Conservation (phyloP, 371 early-diverging fungal genomes). For the Mucor irregularis region DNA sequence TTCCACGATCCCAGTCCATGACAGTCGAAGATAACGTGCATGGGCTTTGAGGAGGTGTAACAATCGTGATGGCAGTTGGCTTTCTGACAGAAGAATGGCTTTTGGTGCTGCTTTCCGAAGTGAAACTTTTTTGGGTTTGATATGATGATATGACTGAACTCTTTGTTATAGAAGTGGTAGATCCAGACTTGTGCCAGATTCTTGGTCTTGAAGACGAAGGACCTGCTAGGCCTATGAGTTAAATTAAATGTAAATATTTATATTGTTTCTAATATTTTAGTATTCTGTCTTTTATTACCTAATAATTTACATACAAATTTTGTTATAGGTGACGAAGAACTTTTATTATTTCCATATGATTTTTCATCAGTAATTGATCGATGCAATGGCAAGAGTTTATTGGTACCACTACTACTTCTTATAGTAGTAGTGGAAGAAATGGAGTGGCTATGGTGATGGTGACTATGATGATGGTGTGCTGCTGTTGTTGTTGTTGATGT, state of each 20-base stretch:
- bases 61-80: conserved; percentile 15
- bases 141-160: conserved; percentile 30
- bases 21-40: conserved; percentile 6
- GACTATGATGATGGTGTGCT: conserved; percentile 6
- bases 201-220: conserved; percentile 14
- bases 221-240: conserved; percentile 1
- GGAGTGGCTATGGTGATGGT: neutral
- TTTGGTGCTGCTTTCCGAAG: neutral
- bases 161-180: conserved; percentile 32
- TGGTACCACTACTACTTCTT: neutral
- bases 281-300: conserved; percentile 10
- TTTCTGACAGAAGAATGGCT: conserved; percentile 1
- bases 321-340: conserved; percentile 20
- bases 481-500: neutral
- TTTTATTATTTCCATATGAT: conserved; percentile 4
- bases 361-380: conserved; percentile 26
- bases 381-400: conserved; percentile 18
- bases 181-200: conserved; percentile 24
- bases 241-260: neutral
- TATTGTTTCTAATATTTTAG: neutral
- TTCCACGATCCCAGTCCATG: conserved; percentile 11
- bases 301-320: conserved; percentile 25
- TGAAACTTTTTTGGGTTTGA: conserved; percentile 4
- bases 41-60: conserved; percentile 3
- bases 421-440: neutral